Percentiles rank a stretch among this genome's conserved stretches.
phyloP scores from a whole-genome alignment of 768 basidiomycete species.

The Mycena filopes region DNA sequence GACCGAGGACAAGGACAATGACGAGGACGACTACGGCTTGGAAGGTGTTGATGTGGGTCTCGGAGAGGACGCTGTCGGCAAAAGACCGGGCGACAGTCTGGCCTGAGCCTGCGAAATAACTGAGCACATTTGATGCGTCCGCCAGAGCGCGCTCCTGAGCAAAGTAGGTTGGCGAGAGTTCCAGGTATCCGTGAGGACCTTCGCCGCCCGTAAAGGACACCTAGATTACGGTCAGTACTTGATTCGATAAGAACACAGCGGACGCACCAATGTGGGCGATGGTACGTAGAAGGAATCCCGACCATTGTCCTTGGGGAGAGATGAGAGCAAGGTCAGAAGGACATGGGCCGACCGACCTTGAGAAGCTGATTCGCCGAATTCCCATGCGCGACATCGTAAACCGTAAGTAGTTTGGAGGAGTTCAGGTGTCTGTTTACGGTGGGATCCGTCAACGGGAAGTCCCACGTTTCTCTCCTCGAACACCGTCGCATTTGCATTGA shows the following conservation, averaged over 20 bases:
- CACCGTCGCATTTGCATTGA: slow-evolving; percentile 31
- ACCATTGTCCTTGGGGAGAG: slow-evolving; percentile 47
- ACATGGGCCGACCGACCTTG: slow-evolving; percentile 38
- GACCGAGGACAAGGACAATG: slow-evolving; percentile 42
- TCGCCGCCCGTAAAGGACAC: slow-evolving; percentile 50
- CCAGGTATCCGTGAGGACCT: slow-evolving; percentile 51
- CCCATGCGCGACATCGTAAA: slow-evolving; percentile 44
- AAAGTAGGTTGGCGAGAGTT: slow-evolving; percentile 46
- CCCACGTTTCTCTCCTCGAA: slow-evolving; percentile 37
- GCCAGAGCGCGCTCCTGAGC: slow-evolving; percentile 48
- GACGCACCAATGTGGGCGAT: slow-evolving; percentile 48
- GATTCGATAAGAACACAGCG: neutral
- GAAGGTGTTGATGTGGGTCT: slow-evolving; percentile 37
- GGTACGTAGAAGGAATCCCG: slow-evolving; percentile 52
- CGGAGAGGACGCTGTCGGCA: slow-evolving; percentile 42
- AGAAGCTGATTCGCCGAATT: slow-evolving; percentile 52
- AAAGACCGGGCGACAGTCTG: slow-evolving; percentile 49
- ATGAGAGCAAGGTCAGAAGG: neutral
- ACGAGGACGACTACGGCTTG: slow-evolving; percentile 40
- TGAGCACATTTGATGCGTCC: slow-evolving; percentile 53
- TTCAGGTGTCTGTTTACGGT: slow-evolving; percentile 39
- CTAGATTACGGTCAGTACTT: slow-evolving; percentile 32
- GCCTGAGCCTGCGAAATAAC: slow-evolving; percentile 54
- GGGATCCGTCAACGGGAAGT: slow-evolving; percentile 32
- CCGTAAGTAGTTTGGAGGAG: slow-evolving; percentile 38